Evolutionary conservation across 805 yeast genomes (phyloP).

Genomic region (Danielia reshetovae): DNA sequence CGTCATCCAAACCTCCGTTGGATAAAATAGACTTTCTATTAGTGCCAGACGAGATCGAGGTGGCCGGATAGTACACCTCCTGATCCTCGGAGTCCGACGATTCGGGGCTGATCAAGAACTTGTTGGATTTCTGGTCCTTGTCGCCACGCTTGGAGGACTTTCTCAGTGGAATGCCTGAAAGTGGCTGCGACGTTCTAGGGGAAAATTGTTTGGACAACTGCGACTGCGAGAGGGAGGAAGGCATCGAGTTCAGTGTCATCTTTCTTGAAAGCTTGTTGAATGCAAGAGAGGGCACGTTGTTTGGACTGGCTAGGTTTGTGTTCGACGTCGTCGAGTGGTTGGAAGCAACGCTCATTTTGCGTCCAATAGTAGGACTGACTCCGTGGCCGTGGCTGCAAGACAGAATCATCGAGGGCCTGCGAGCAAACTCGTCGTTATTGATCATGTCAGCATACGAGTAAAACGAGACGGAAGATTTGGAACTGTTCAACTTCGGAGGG

Average conservation of each 20-base stretch:
- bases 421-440: constrained; percentile 58
- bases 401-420: constrained; percentile 55
- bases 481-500: constrained; percentile 36
- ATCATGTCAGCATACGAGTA: constrained; percentile 80
- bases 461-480: constrained; percentile 45
- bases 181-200: constrained; percentile 1
- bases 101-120: constrained; percentile 24
- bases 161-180: background rate
- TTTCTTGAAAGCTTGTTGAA: constrained; percentile 11
- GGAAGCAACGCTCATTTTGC: constrained; percentile 17
- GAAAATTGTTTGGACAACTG: constrained; percentile 22
- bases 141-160: background rate
- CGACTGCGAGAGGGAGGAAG: constrained; percentile 10
- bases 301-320: background rate
- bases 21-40: constrained; percentile 15
- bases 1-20: constrained; percentile 23
- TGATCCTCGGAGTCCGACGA: constrained; percentile 21
- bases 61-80: constrained; percentile 7
- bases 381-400: constrained; percentile 33
- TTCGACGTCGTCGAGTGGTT: constrained; percentile 10
- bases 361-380: constrained; percentile 26
- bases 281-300: constrained; percentile 1
- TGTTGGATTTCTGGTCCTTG: constrained; percentile 5
- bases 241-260: constrained; percentile 3
- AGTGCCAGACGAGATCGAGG: constrained; percentile 3